Evolutionary conservation across 139 green algal species (phyloP), one percentile per base, ranked within the genome.

Genomic region (Spirogloea muscicola): DNA sequence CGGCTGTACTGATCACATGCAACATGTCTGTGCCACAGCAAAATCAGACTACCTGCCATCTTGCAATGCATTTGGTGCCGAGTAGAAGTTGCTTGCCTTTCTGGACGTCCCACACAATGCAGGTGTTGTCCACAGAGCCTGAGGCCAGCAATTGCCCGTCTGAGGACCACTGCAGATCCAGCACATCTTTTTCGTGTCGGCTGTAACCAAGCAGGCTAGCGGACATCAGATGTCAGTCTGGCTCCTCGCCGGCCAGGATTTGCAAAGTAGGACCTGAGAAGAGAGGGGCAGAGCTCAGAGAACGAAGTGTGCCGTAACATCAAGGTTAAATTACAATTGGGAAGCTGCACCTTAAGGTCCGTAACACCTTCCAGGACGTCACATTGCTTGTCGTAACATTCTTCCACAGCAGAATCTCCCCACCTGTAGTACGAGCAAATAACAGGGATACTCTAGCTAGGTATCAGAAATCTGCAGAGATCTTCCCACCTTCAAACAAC

Each of bases 121-220:
- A 82, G 10, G 84, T 84, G 74, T 95, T 93, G 63, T 97, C 91
- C 16, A 97, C 89, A 44, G 86, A 89, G 3, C 77, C 93, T 3
- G 84, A 88, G 10, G 91, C 61, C 21, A 98, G 69, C 1, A 82
- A 88, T 2, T 58, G 79, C 31, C 84, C 86, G 65, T 97, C 92
- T 0, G 87, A 80, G 1, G 93, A 85, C 94, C 94, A 99, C 0
- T 68, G 65, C 36, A 97, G 9, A 68, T 97, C 94, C 67, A 89
- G 79, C 21, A 98, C 90, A 84, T 98, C 94, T 37, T 76, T 74
- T n/a, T 37, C 39, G 43, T 86, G 80, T 0, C 79, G 79, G 13
- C 82, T 80, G 6, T 79, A 55, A 39, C 27, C 2, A 6, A 40
- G 18, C n/a, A 42, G 31, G 16, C 9, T 18, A 16, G 16, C 31